These are phyloP conservation scores for Ogataea trehalophila DNA, from an alignment of 805 yeast species.

Conservation along the genomic window DNA sequence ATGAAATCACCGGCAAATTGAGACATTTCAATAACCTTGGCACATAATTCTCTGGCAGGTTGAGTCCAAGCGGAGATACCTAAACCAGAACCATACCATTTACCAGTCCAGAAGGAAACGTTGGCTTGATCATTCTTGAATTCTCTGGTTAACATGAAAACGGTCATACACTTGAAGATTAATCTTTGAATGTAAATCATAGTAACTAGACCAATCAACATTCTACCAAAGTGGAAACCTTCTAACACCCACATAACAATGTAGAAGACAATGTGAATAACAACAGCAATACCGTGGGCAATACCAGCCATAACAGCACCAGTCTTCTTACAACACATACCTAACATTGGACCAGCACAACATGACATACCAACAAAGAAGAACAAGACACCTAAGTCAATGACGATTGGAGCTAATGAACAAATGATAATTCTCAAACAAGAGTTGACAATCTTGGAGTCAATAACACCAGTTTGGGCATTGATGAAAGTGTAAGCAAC, in stretches of 20 bases:
- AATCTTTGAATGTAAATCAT: constrained; percentile 84
- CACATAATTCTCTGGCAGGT: constrained; percentile 92
- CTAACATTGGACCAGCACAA: constrained; percentile 95
- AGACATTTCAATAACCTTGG: constrained; percentile 89
- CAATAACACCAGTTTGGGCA: constrained; percentile 77
- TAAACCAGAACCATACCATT: constrained; percentile 93
- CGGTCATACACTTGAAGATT: constrained; percentile 78
- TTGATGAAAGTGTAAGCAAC: constrained; percentile 77
- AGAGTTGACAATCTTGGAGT: constrained; percentile 57
- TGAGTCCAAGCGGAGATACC: constrained; percentile 94
- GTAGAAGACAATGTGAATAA: constrained; percentile 81
- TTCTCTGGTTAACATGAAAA: constrained; percentile 82
- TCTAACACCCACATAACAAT: constrained; percentile 96
- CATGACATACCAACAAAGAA: constrained; percentile 81
- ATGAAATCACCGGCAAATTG: constrained; percentile 96
- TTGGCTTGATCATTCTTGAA: constrained; percentile 93
- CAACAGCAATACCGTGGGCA: constrained; percentile 93
- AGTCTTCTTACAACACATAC: constrained; percentile 93
- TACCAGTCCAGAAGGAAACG: constrained; percentile 99
- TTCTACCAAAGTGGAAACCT: constrained; percentile 84
- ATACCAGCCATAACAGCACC: constrained; percentile 93
- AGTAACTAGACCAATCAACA: constrained; percentile 81
- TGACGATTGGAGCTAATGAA: constrained; percentile 85
- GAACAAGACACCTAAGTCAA: constrained; percentile 80
- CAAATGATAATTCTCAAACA: constrained; percentile 68